Evolutionary conservation across 1,284 basidiomycete genomes (phyloP), one percentile per base, ranked within the genome.

Genomic region (Heterobasidion irregulare): DNA sequence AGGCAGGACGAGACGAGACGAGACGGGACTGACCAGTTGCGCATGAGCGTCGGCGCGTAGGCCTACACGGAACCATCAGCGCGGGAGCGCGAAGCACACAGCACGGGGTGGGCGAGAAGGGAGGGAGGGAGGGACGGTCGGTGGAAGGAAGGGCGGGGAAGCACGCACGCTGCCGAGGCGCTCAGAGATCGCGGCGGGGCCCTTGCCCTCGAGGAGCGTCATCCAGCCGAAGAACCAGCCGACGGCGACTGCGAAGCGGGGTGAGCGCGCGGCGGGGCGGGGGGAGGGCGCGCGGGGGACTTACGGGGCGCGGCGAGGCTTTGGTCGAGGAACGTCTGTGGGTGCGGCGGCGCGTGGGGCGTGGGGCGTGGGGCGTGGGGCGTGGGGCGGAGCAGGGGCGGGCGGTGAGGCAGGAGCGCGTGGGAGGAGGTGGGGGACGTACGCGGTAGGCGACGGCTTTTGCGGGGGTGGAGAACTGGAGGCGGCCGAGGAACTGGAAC

Each of bases 281-380:
- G 41, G 41, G 19, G 5, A 38, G n/a, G n/a, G n/a, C n/a, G n/a
- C 8, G 43, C 18, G 12, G 12, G 45, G 41, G 47, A 57, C 70
- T 48, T 59, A 80, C 85, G 75, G 18, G 89, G 88, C 1, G 86
- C 83, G 49, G 89, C 70, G n/a, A 88, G 61, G 7, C 76, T 76
- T 69, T 91, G 88, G 65, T 92, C 88, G 32, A 91, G 75, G 70
- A 76, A 87, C 9, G 89, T 86, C 83, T 90, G 62, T 46, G n/a
- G n/a, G n/a, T n/a, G n/a, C n/a, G n/a, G n/a, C n/a, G n/a, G n/a
- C n/a, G n/a, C n/a, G n/a, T n/a, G n/a, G n/a, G n/a, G n/a, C 16
- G 53, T 35, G 13, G 46, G 43, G 15, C 46, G n/a, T 18, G 43
- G 36, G 19, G 5, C 9, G 46, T 6, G 26, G 16, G 36, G n/a